Conservation (phyloP, 441 rosid genomes). For the Brassica balearica region DNA sequence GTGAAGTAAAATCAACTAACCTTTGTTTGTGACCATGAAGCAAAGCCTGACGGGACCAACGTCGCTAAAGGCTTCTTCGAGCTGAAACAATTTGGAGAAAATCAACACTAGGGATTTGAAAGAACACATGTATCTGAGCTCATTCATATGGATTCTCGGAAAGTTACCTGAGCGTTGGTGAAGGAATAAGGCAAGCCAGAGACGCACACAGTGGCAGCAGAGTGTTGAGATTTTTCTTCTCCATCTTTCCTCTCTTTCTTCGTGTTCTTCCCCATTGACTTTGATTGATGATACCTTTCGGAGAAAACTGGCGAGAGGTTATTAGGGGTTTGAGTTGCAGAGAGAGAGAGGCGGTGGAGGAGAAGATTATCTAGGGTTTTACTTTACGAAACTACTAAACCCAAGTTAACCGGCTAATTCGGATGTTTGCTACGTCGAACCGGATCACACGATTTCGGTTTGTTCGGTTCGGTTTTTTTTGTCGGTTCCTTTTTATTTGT, state of each 20-base stretch:
- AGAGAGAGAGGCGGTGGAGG: background rate
- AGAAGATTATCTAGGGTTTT: constrained; percentile 37
- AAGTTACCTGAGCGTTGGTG: constrained; percentile 76
- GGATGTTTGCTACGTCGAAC: background rate
- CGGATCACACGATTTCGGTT: constrained; percentile 5
- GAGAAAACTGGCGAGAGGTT: constrained; percentile 12
- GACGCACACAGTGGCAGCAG: constrained; percentile 77
- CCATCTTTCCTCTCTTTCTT: constrained; percentile 50
- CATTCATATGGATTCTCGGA: background rate
- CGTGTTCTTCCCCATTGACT: constrained; percentile 65
- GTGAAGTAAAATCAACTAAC: constrained; percentile 40
- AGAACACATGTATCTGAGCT: background rate
- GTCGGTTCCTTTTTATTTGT: background rate
- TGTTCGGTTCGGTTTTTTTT: background rate
- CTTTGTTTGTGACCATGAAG: constrained; percentile 84
- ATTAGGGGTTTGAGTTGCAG: constrained; percentile 32
- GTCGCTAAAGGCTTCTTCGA: constrained; percentile 84
- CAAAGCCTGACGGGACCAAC: constrained; percentile 95
- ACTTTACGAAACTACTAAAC: constrained; percentile 24
- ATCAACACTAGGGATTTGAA: background rate
- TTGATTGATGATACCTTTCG: constrained; percentile 10
- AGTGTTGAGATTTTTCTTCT: constrained; percentile 58
- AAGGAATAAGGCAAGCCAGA: constrained; percentile 85
- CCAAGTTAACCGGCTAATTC: constrained; percentile 20
- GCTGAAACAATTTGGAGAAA: constrained; percentile 50